Percentiles rank a stretch among this genome's conserved stretches.
Evolutionary conservation across 2,329 filamentous ascomycete species (phyloP).

Genomic region (Aureobasidium mangrovei): DNA sequence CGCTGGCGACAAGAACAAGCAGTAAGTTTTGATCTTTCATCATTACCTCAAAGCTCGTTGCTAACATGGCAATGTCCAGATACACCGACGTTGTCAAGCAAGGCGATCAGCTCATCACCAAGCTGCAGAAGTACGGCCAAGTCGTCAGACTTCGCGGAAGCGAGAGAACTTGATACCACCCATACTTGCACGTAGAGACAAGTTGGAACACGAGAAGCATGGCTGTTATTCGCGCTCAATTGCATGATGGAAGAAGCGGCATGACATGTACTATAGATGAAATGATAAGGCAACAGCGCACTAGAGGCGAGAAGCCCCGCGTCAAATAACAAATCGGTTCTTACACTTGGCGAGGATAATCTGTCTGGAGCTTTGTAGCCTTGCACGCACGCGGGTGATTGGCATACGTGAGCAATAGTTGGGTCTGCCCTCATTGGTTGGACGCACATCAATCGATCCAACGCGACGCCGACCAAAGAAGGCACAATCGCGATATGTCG

Average conservation of each 20-base stretch:
- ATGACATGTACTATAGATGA: slow-evolving; percentile 9
- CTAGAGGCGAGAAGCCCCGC: no score
- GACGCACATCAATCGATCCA: no score
- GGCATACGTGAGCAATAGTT: no score
- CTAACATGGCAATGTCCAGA: slow-evolving; percentile 15
- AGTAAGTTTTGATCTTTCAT: slow-evolving; percentile 35
- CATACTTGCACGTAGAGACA: neutral
- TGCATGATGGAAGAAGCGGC: slow-evolving; percentile 5
- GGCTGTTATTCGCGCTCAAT: neutral
- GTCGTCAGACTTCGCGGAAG: slow-evolving; percentile 88
- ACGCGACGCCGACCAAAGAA: no score
- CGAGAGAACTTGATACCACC: slow-evolving; percentile 49
- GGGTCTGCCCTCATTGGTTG: no score
- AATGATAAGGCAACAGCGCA: neutral
- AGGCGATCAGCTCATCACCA: slow-evolving; percentile 94
- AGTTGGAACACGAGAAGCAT: neutral
- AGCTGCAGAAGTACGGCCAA: slow-evolving; percentile 98
- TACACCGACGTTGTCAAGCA: slow-evolving; percentile 97
- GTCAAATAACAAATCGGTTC: no score
- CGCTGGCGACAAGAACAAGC: slow-evolving; percentile 98
- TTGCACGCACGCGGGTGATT: no score
- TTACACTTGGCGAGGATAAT: no score
- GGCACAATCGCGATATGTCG: no score
- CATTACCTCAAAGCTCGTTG: neutral
- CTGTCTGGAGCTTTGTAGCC: no score